These are phyloP conservation scores for Hagleromyces aurorensis DNA, from an alignment of 805 yeast species.

Conservation along the genomic window DNA sequence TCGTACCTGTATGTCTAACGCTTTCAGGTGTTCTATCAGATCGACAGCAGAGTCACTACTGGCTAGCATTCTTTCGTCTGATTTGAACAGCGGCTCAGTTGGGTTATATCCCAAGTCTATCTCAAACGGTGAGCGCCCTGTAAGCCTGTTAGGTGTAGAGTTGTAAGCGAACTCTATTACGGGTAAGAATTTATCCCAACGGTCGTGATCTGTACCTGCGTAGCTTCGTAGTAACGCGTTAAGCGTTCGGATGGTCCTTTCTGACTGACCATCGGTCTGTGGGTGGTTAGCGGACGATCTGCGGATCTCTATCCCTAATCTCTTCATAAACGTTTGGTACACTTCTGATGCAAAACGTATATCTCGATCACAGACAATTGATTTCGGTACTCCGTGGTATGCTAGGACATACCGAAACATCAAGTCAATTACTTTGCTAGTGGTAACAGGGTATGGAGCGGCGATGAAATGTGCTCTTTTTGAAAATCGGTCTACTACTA, in stretches of 20 bases:
- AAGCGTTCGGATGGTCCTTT: slow-evolving; percentile 2
- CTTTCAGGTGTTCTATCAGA: slow-evolving; percentile 1
- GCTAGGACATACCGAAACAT: slow-evolving; percentile 8
- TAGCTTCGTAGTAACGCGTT: slow-evolving; percentile 1
- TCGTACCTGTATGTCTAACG: not conserved
- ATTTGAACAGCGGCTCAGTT: slow-evolving; percentile 3
- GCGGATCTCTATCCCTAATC: slow-evolving; percentile 6
- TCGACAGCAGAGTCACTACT: slow-evolving; percentile 1
- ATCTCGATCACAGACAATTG: slow-evolving; percentile 5
- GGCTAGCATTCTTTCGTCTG: not conserved
- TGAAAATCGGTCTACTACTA: slow-evolving; percentile 13
- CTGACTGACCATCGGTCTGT: slow-evolving; percentile 7
- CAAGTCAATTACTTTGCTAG: slow-evolving; percentile 10
- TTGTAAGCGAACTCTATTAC: slow-evolving; percentile 7
- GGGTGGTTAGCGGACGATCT: slow-evolving; percentile 6
- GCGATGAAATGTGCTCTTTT: slow-evolving; percentile 14
- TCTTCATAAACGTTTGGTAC: slow-evolving; percentile 2
- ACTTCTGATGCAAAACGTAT: not conserved
- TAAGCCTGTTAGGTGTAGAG: slow-evolving; percentile 2
- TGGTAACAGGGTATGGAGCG: slow-evolving; percentile 4
- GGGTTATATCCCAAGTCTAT: slow-evolving; percentile 9
- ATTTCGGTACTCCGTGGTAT: slow-evolving; percentile 12
- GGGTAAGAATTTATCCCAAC: slow-evolving; percentile 5
- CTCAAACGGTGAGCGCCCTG: slow-evolving; percentile 5
- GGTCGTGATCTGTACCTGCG: slow-evolving; percentile 1